Base-by-base conservation (phyloP, 2,329 filamentous ascomycete genomes). In the Trichoderma atrobrunneum region DNA sequence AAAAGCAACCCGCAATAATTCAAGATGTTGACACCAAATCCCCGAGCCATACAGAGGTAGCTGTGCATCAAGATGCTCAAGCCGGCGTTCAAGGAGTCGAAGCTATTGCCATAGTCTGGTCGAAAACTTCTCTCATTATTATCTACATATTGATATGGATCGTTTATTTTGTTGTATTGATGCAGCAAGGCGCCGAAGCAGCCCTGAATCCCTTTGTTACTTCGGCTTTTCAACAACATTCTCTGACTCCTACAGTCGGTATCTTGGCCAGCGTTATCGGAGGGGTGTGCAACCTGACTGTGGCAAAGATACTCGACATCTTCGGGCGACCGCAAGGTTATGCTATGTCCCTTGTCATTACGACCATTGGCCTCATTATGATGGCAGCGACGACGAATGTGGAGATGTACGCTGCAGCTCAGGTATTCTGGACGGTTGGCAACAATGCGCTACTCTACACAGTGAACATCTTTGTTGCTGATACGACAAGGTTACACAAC, bases 251-350 rank as follows among this genome's bases (percentile, higher is more conserved):
- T 3, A 82, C 86, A 7, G 84, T 85, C 26, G 80, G 82, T 24
- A 85, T 89, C 66, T 81, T 89, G 7, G 81, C 85, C 16, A 83
- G 80, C 73, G 79, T 86, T 36, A 85, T 89, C 73, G 80, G 82
- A 76, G 89, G 87, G 56, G 84, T 90, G 5, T 84, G 87, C 61
- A 89, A 89, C 76, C 85, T 90, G 3, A 87, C 88, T 2, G 84
- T 89, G 76, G 89, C 89, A 43, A 91, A 91, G 77, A 80, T 90
- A 18, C 83, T 90, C 59, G 87, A 91, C 79, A 83, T 90, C 14
- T 91, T 87, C 81, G 89, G 88, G 70, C 87, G 89, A 66, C 85
- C 88, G 12, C 85, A 90, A 76, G 88, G 88, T 7, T 86, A 89
- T 75, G 80, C 84, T 34, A 74, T 89, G 43, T 86, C 86, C 72